Evolutionary conservation across 495 filamentous ascomycete genomes (phyloP), one percentile per base, ranked within the genome.

Genomic region (Entonaema liquescens): DNA sequence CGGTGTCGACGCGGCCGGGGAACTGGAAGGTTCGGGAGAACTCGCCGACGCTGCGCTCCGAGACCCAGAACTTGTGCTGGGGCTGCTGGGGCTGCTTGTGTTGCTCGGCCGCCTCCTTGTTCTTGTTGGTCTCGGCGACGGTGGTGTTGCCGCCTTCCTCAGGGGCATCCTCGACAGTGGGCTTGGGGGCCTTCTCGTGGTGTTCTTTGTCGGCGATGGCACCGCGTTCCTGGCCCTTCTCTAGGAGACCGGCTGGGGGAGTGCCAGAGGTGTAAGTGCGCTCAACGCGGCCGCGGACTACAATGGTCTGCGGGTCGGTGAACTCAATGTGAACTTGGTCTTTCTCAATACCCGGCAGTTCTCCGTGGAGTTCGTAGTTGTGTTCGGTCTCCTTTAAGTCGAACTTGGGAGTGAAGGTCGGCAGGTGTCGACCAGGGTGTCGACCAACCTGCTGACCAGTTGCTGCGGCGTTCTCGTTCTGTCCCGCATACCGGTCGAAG

Each of bases 11-110:
- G 11, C 87, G 85, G 7, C 77, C 78, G 0, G 93, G 88, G 85
- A 98, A 97, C 59, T 76, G 86, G 84, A 98, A 97, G 26, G 82
- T 83, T 59, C 94, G 88, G 36, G 87, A 83, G 84, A 97, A 98
- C 58, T 91, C 84, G 70, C 94, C 95, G 58, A 93, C 81, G 7
- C 83, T 88, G 71, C 94, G 91, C 85, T 98, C 95, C 26, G 85
- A 85, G 47, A 91, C 85, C 93, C 92, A 95, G 83, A 90, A 97
- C 79, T 87, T 89, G 74, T 81, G 79, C 49, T 78, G 59, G 3
- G 83, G 78, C 73, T 81, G 71, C 71, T 80, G 68, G 58, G 79
- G 56, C 66, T 77, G 70, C 68, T 78, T 7, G 15, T 12, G 57
- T 36, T 77, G 70, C 23, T 75, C 71, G 44, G 69, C 68, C 23